These are phyloP conservation scores for Cruciata laevipes DNA, from an alignment of 257 asterid genomes.

Conservation along the genomic window DNA sequence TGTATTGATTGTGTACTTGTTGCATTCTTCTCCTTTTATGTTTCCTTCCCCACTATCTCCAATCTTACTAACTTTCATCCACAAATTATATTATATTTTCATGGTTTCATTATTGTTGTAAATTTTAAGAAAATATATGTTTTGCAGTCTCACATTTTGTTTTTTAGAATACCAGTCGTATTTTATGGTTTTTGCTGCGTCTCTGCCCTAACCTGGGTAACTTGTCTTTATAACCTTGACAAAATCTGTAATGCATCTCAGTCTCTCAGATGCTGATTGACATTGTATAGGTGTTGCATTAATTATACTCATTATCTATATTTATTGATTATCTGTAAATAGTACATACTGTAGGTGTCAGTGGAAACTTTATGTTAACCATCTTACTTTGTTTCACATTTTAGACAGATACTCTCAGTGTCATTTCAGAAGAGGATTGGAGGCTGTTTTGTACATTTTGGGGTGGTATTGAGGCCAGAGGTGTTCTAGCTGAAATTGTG, in stretches of 20 bases:
- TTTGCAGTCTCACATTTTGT: background rate
- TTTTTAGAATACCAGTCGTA: background rate
- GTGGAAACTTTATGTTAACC: background rate
- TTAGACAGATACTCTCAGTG: conserved; percentile 66
- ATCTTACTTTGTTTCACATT: conserved; percentile 11
- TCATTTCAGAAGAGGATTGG: conserved; percentile 81
- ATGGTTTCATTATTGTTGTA: too few species aligned
- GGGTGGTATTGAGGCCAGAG: conserved; percentile 62
- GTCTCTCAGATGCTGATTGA: background rate
- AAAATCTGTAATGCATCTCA: background rate
- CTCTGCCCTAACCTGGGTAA: background rate
- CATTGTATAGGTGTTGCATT: background rate
- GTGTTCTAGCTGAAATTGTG: conserved; percentile 60
- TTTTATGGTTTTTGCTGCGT: background rate
- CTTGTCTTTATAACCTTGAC: background rate
- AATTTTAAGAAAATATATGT: background rate
- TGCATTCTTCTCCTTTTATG: background rate
- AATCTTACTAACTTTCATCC: background rate
- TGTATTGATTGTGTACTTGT: background rate
- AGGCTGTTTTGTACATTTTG: conserved; percentile 77
- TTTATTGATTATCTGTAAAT: background rate
- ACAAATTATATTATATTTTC: too few species aligned
- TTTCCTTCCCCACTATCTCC: background rate
- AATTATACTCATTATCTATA: background rate
- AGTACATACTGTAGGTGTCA: background rate